Conservation (phyloP, 192 early-diverging fungal genomes). For the Chytriomyces sp. region DNA sequence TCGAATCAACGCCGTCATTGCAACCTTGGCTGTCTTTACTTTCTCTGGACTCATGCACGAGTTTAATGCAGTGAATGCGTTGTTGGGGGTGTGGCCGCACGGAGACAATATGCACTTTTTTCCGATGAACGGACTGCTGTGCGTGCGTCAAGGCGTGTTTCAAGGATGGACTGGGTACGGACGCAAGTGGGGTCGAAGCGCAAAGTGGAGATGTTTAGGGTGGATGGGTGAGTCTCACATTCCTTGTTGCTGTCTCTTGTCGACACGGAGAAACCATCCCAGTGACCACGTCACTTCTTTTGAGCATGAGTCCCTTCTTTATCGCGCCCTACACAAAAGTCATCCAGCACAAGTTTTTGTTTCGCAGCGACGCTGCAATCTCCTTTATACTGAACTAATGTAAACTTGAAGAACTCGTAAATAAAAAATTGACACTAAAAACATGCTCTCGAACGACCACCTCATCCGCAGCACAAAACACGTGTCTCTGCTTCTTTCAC, state of each 20-base stretch:
- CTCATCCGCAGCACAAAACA: not conserved
- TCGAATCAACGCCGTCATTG: not conserved
- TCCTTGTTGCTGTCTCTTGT: too few relatives aligned
- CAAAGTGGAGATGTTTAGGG: not conserved
- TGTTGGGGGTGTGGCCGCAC: not conserved
- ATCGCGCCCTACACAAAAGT: too few relatives aligned
- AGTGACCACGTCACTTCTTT: too few relatives aligned
- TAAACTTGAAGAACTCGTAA: too few relatives aligned
- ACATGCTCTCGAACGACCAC: too few relatives aligned
- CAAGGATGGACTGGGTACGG: not conserved
- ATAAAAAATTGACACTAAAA: too few relatives aligned
- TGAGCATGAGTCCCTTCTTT: too few relatives aligned
- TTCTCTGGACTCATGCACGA: not conserved
- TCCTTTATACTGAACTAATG: too few relatives aligned
- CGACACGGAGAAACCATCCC: too few relatives aligned
- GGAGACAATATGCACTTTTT: not conserved
- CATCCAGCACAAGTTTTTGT: too few relatives aligned
- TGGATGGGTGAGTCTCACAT: not conserved
- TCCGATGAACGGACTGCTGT: not conserved
- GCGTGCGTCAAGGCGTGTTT: not conserved
- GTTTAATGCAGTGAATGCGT: not conserved
- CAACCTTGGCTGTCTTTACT: not conserved
- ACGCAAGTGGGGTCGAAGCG: not conserved
- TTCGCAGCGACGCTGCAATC: too few relatives aligned
- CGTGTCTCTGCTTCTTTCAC: constrained; percentile 8